A percentile compares a stretch with the other conserved stretches of the same genome.
Evolutionary conservation across 768 basidiomycete species (phyloP).

Genomic region (Kwoniella europaea): DNA sequence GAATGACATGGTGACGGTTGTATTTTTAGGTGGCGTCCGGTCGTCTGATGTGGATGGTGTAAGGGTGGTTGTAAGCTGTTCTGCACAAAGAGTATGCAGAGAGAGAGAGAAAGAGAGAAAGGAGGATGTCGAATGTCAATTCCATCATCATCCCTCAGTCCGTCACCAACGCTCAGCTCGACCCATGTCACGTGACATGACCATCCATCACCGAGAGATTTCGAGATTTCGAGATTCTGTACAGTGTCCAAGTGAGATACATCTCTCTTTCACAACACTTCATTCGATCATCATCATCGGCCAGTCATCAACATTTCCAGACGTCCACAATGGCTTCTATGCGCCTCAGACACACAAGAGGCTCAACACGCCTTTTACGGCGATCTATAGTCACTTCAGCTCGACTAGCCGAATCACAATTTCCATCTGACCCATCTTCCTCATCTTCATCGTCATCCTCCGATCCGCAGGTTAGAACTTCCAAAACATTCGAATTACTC

Average conservation of each 20-base stretch:
- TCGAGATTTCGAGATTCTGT: slow-evolving; percentile 10
- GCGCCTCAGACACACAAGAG: not conserved
- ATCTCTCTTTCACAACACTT: too few species aligned
- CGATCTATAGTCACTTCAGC: slow-evolving; percentile 1
- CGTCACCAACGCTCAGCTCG: not conserved
- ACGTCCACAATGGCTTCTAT: not conserved
- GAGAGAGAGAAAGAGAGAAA: not conserved
- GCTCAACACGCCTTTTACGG: not conserved
- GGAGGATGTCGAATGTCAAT: not conserved
- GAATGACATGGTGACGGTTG: slow-evolving; percentile 50
- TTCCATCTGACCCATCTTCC: not conserved
- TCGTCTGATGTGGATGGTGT: too few species aligned
- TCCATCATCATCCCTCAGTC: not conserved
- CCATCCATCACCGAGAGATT: not conserved
- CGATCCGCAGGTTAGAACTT: not conserved
- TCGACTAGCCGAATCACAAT: not conserved
- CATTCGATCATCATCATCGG: not conserved
- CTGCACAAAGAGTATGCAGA: not conserved
- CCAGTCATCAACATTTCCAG: too few species aligned
- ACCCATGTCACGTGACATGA: not conserved
- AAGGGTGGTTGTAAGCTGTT: not conserved
- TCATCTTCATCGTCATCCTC: not conserved
- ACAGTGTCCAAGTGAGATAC: not conserved
- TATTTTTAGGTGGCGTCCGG: not conserved
- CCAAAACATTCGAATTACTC: slow-evolving; percentile 16